phyloP scores from a whole-genome alignment of 2,329 filamentous ascomycete species.

The Pseudogymnoascus sp. region DNA sequence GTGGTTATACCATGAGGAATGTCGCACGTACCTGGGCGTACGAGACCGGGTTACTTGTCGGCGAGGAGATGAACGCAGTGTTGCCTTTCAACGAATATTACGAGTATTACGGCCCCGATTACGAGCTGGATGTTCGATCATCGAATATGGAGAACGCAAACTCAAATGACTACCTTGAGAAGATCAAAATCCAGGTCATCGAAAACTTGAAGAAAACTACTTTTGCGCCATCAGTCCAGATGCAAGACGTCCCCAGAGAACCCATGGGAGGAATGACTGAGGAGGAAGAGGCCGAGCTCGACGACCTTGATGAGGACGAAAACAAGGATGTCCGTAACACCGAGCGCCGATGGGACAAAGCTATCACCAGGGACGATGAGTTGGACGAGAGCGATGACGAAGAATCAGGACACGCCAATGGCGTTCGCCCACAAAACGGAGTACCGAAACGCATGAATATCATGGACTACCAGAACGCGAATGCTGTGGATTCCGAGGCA shows the following conservation, averaged over 20 bases:
- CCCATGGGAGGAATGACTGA: slow-evolving; percentile 57
- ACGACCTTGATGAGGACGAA: slow-evolving; percentile 73
- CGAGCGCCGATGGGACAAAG: slow-evolving; percentile 75
- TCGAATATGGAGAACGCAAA: slow-evolving; percentile 91
- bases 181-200: slow-evolving; percentile 72
- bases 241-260: slow-evolving; percentile 66
- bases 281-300: slow-evolving; percentile 58
- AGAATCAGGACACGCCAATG: slow-evolving; percentile 66
- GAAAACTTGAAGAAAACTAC: slow-evolving; percentile 84
- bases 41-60: slow-evolving; percentile 85
- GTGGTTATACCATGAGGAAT: slow-evolving; percentile 95
- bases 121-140: slow-evolving; percentile 81
- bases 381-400: slow-evolving; percentile 87
- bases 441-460: slow-evolving; percentile 50
- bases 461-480: slow-evolving; percentile 52
- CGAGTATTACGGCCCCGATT: slow-evolving; percentile 86
- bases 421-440: slow-evolving; percentile 46
- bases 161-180: slow-evolving; percentile 71
- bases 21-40: slow-evolving; percentile 96
- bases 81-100: slow-evolving; percentile 97
- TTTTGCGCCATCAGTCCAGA: slow-evolving; percentile 82
- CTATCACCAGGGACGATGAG: slow-evolving; percentile 68
- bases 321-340: slow-evolving; percentile 80
- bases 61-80: slow-evolving; percentile 71
- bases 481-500: slow-evolving; percentile 44